Evolutionary conservation across 148 eudicot genomes (phyloP), one percentile per base, ranked within the genome.

Genomic region (Agrostemma githago): DNA sequence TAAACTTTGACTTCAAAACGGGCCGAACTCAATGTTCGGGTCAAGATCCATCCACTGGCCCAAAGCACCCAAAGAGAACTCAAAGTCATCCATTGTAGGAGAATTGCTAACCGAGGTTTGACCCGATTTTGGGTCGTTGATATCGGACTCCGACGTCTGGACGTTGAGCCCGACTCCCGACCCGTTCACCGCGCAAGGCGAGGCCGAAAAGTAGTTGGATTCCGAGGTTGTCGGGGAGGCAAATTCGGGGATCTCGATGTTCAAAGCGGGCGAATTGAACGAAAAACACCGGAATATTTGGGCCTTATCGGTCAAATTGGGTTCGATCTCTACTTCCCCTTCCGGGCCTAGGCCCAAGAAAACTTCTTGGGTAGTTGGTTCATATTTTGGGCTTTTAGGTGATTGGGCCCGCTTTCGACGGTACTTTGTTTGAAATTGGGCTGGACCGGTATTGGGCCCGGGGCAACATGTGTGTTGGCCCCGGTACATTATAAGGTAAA

Each of bases 381-480:
- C 48, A 81, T 17, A 17, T 60, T 11, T 69, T 70, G 72, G 77
- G 76, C 65, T 69, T 46, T 66, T 20, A 44, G n/a, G 54, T 60
- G 59, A 66, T 71, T 72, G 66, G 17, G 68, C 56, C 14, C 14
- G 9, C 3, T 51, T 51, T 9, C 56, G 69, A 7, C 59, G 38
- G 34, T 21, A 10, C 56, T 74, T 74, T 9, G 41, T 12, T 68
- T 70, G 46, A 62, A 37, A 5, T 39, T 77, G 46, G 14, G 8
- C 8, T 15, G 9, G 4, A 7, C 17, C 9, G 2, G 14, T 0
- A 0, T 56, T 77, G 62, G 56, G 44, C 66, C 20, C 64, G 2
- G 72, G 53, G 15, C 2, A 5, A 58, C 97, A 86, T 5, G 88
- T 86, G 74, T 90, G 98, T 9, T 80, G 86, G 38, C 91, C 91